phyloP scores from a whole-genome alignment of 345 rosid genomes.

The Syzygium grande region DNA sequence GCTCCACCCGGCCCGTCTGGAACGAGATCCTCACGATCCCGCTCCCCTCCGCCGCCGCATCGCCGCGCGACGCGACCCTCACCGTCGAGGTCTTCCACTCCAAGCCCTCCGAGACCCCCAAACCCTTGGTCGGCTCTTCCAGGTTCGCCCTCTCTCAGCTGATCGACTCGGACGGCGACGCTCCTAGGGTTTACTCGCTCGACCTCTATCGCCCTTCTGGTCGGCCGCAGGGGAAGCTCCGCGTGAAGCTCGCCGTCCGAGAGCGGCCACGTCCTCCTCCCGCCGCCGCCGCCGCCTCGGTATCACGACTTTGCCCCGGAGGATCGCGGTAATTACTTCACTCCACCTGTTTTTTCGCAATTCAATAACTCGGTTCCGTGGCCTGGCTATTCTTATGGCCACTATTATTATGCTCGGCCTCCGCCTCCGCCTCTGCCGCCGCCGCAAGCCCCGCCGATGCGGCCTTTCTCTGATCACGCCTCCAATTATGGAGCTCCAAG shows the following conservation, averaged over 20 bases:
- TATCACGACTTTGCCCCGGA: slow-evolving; percentile 13
- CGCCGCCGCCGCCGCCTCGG: slow-evolving; percentile 16
- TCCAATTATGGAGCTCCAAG: not conserved
- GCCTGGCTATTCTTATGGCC: slow-evolving; percentile 9
- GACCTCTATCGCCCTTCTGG: slow-evolving; percentile 45
- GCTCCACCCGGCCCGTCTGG: slow-evolving; percentile 19
- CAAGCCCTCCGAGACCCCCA: slow-evolving; percentile 38
- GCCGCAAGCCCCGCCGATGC: slow-evolving; percentile 15
- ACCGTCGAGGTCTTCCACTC: slow-evolving; percentile 54
- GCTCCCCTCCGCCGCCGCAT: not conserved
- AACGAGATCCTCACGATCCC: slow-evolving; percentile 14
- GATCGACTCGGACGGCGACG: slow-evolving; percentile 8
- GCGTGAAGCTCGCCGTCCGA: slow-evolving; percentile 31
- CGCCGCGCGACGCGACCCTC: slow-evolving; percentile 16
- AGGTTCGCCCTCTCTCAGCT: slow-evolving; percentile 24
- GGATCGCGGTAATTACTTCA: slow-evolving; percentile 1
- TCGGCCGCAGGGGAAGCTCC: slow-evolving; percentile 54
- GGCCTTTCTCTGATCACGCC: slow-evolving; percentile 2
- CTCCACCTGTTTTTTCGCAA: slow-evolving; percentile 8
- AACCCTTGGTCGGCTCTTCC: slow-evolving; percentile 44
- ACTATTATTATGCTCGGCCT: slow-evolving; percentile 14
- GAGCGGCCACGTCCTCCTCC: slow-evolving; percentile 24
- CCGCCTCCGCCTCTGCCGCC: slow-evolving; percentile 11
- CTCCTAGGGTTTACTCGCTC: slow-evolving; percentile 15
- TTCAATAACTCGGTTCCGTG: slow-evolving; percentile 4